A percentile compares a stretch with the other conserved stretches of the same genome.
Evolutionary conservation across 768 basidiomycete genomes (phyloP).

Genomic region (Leccinum ochraceum): DNA sequence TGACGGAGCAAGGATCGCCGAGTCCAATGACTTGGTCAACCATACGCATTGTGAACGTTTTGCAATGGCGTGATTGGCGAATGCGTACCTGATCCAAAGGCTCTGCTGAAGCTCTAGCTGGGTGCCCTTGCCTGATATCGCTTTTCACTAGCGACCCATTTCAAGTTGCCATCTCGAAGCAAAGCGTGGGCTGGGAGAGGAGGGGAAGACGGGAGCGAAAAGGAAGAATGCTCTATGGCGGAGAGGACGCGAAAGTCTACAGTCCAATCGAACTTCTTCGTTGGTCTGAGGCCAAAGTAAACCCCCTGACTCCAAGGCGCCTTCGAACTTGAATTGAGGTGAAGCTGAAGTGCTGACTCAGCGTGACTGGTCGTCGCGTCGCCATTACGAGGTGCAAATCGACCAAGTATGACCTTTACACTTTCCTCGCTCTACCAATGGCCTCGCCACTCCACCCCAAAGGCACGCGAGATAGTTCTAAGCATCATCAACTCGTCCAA

Average conservation of each 20-base stretch:
- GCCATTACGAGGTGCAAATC: too few species aligned
- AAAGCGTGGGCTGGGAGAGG: conserved; percentile 51
- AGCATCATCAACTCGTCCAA: conserved; percentile 24
- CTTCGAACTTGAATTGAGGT: too few species aligned
- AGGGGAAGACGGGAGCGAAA: conserved; percentile 39
- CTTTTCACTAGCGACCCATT: conserved; percentile 67
- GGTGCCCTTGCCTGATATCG: conserved; percentile 44
- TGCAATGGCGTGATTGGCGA: background rate
- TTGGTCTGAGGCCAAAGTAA: too few species aligned
- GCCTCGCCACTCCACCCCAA: conserved; percentile 25
- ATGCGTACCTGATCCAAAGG: conserved; percentile 39
- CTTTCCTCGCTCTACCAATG: conserved; percentile 24
- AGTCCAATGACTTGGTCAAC: conserved; percentile 36
- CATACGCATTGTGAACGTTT: conserved; percentile 6
- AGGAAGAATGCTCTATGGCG: conserved; percentile 63
- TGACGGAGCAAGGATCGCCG: conserved; percentile 44
- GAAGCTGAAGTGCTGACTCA: too few species aligned
- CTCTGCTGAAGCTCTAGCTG: conserved; percentile 65
- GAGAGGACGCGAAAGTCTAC: conserved; percentile 83
- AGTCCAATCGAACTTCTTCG: too few species aligned
- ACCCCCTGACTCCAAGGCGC: too few species aligned
- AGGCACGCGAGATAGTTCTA: conserved; percentile 25
- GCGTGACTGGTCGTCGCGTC: too few species aligned
- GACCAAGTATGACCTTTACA: conserved; percentile 1
- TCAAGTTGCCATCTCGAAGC: conserved; percentile 39